Conservation (phyloP, 805 yeast species). For the Metschnikowia sp. region DNA sequence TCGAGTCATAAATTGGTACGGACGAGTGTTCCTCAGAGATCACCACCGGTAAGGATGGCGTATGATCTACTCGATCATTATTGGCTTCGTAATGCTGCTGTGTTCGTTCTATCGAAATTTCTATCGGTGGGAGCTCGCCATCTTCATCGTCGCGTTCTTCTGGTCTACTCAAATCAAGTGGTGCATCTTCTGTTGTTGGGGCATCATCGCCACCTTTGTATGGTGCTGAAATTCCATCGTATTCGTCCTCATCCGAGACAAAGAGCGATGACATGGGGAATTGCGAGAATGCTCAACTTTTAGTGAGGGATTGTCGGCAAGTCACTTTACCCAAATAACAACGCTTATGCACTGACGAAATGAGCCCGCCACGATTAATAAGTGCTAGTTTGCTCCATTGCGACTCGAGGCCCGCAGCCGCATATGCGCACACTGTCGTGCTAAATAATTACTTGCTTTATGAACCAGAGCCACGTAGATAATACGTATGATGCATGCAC, state of each 20-base stretch:
- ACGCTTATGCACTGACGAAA: neutral
- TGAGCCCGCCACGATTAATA: no score
- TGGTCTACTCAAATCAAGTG: neutral
- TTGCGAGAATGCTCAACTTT: no score
- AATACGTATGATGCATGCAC: no score
- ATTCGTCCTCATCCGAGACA: slow-evolving; percentile 21
- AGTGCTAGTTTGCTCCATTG: neutral
- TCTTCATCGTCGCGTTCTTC: slow-evolving; percentile 2
- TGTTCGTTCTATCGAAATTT: slow-evolving; percentile 14
- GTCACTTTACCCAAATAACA: neutral
- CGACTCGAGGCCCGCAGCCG: neutral
- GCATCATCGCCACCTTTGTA: no score
- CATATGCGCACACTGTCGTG: no score
- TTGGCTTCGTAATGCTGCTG: slow-evolving; percentile 8
- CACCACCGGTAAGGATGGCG: slow-evolving; percentile 13
- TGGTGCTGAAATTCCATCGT: slow-evolving; percentile 4
- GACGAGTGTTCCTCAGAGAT: slow-evolving; percentile 9
- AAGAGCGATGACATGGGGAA: slow-evolving; percentile 25
- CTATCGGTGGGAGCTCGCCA: slow-evolving; percentile 14
- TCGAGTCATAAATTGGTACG: slow-evolving; percentile 26
- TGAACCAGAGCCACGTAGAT: no score
- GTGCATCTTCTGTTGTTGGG: no score
- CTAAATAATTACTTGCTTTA: no score
- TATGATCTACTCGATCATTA: neutral
- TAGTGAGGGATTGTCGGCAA: no score